These are phyloP conservation scores for Lipomyces starkeyi DNA, from an alignment of 805 yeast species.

Conservation along the genomic window DNA sequence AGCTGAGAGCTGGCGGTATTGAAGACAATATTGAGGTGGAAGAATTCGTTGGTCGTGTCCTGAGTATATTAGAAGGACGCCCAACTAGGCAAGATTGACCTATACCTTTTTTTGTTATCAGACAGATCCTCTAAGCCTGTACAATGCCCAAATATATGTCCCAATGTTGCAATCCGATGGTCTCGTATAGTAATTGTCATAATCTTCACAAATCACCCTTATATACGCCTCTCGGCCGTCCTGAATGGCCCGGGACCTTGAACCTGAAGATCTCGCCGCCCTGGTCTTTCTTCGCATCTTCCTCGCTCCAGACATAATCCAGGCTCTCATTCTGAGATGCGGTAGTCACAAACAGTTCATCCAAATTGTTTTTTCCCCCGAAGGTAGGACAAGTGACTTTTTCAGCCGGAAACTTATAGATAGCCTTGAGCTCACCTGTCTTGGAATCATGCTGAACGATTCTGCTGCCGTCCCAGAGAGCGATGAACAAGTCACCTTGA, in stretches of 20 bases:
- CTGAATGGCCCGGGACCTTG: constrained; percentile 38
- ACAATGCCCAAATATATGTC: background rate
- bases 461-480: constrained; percentile 66
- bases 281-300: constrained; percentile 37
- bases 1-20: constrained; percentile 65
- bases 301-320: constrained; percentile 43
- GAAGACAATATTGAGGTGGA: constrained; percentile 73
- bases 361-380: constrained; percentile 63
- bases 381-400: constrained; percentile 70
- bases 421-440: constrained; percentile 58
- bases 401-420: constrained; percentile 61
- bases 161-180: background rate
- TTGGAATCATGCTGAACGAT: constrained; percentile 59
- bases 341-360: constrained; percentile 70
- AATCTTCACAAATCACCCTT: constrained; percentile 1
- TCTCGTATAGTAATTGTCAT: background rate
- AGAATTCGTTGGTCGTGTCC: constrained; percentile 62
- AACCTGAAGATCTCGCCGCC: constrained; percentile 43
- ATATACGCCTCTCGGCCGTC: constrained; percentile 24
- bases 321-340: constrained; percentile 58
- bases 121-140: background rate
- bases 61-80: constrained; percentile 41
- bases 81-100: background rate
- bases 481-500: constrained; percentile 62
- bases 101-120: background rate